These are phyloP conservation scores for Acacia pycnantha DNA, from an alignment of 331 rosid genomes.

Conservation along the genomic window DNA sequence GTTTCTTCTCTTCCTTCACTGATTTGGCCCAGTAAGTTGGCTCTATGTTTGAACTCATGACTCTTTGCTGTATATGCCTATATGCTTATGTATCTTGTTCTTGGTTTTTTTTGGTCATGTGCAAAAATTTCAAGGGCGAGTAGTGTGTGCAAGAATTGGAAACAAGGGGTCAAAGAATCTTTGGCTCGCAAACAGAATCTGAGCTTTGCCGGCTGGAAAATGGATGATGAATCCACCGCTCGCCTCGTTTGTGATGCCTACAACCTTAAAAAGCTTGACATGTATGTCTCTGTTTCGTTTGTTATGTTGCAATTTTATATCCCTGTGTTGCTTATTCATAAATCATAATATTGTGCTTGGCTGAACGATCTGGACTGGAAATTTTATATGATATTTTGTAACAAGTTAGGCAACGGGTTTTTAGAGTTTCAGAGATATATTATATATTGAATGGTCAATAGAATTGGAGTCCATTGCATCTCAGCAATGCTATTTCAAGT, in stretches of 20 bases:
- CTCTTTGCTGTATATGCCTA: too few relatives aligned
- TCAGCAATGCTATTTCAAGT: background rate
- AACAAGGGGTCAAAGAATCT: slow-evolving; percentile 57
- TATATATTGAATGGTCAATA: slow-evolving; percentile 2
- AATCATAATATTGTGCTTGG: background rate
- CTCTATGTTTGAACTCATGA: background rate
- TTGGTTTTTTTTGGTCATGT: background rate
- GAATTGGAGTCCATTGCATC: background rate
- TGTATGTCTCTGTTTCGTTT: slow-evolving; percentile 29
- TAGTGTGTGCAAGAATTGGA: slow-evolving; percentile 72
- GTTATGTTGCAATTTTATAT: background rate
- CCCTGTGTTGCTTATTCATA: background rate
- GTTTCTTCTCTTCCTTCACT: slow-evolving; percentile 59
- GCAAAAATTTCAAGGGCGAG: slow-evolving; percentile 50
- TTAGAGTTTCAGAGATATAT: background rate
- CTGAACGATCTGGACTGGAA: background rate
- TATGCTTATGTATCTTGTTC: background rate
- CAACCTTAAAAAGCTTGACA: slow-evolving; percentile 61
- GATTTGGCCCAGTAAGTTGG: slow-evolving; percentile 71
- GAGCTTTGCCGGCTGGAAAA: slow-evolving; percentile 31
- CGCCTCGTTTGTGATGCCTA: slow-evolving; percentile 63
- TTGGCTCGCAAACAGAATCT: slow-evolving; percentile 48
- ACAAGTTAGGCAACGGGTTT: background rate
- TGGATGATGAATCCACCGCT: slow-evolving; percentile 43
- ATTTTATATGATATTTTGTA: background rate